Percentiles rank a stretch among this genome's conserved stretches.
Conservation (phyloP, 2,329 filamentous ascomycete genomes). For the Pseudogymnoascus sp. region DNA sequence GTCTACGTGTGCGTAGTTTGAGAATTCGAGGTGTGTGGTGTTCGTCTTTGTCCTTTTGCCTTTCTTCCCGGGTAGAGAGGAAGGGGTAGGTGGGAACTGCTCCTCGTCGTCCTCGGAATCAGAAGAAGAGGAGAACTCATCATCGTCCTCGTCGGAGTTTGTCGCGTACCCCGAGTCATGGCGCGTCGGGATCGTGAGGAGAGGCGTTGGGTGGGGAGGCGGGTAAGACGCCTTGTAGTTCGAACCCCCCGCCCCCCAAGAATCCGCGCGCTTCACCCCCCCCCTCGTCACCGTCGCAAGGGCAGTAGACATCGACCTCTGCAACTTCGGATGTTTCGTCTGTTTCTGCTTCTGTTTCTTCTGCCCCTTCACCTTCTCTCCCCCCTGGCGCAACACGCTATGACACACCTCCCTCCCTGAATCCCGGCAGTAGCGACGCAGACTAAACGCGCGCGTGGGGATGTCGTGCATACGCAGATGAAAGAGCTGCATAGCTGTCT, state of each 20-base stretch:
- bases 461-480: conserved; percentile 94
- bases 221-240: background rate
- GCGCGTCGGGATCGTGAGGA: conserved; percentile 26
- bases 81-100: conserved; percentile 10
- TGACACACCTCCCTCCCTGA: conserved; percentile 91
- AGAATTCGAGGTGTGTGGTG: conserved; percentile 84
- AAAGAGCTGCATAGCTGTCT: conserved; percentile 69
- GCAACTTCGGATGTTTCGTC: conserved; percentile 41
- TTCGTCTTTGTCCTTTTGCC: conserved; percentile 51
- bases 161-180: conserved; percentile 52
- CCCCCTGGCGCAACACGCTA: conserved; percentile 13
- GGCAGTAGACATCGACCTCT: conserved; percentile 51
- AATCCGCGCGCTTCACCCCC: conserved; percentile 17
- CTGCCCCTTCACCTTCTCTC: conserved; percentile 12
- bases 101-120: background rate
- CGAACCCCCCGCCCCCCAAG: background rate
- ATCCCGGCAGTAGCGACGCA: conserved; percentile 84
- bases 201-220: background rate
- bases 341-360: conserved; percentile 18
- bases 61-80: conserved; percentile 23
- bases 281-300: conserved; percentile 26
- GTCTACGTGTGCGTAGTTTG: conserved; percentile 91
- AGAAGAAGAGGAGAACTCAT: conserved; percentile 11
- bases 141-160: conserved; percentile 25
- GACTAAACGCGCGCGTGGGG: conserved; percentile 75